Conservation (phyloP, 495 filamentous ascomycete genomes). For the Pyrenula aspistea region DNA sequence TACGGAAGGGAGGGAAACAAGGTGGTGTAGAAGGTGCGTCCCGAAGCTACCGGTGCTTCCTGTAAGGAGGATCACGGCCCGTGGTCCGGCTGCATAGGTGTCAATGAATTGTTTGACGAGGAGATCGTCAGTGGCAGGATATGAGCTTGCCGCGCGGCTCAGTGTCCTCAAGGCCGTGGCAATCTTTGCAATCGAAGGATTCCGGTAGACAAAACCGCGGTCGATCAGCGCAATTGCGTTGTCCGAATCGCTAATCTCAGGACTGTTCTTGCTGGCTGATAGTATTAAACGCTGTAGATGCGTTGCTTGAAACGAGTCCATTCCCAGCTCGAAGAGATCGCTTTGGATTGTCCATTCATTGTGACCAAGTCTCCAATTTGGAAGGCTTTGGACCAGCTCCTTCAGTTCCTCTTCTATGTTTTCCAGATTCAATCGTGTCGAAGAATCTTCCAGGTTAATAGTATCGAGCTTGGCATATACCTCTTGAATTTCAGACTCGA, state of each 20-base stretch:
- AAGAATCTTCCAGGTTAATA: background rate
- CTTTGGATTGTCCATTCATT: constrained; percentile 6
- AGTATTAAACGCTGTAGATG: constrained; percentile 13
- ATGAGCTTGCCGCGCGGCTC: background rate
- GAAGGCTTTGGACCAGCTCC: constrained; percentile 6
- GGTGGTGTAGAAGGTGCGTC: constrained; percentile 10
- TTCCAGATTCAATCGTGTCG: background rate
- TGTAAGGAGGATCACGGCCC: constrained; percentile 16
- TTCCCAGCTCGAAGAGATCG: constrained; percentile 26
- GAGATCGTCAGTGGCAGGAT: background rate
- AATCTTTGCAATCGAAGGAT: constrained; percentile 6
- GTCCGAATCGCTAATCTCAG: background rate
- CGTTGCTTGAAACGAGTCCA: constrained; percentile 25
- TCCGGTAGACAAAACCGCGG: constrained; percentile 16
- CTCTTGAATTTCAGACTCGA: constrained; percentile 15
- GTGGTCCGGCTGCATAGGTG: background rate
- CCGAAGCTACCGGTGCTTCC: constrained; percentile 23
- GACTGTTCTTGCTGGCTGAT: background rate
- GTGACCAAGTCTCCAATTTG: constrained; percentile 5
- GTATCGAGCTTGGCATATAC: constrained; percentile 14
- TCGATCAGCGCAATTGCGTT: background rate
- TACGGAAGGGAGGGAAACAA: constrained; percentile 1
- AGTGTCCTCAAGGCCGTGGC: constrained; percentile 1
- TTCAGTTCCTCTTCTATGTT: constrained; percentile 8
- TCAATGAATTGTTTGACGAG: background rate